These are phyloP conservation scores for Suillus spraguei DNA, from an alignment of 768 basidiomycete species.

Conservation along the genomic window DNA sequence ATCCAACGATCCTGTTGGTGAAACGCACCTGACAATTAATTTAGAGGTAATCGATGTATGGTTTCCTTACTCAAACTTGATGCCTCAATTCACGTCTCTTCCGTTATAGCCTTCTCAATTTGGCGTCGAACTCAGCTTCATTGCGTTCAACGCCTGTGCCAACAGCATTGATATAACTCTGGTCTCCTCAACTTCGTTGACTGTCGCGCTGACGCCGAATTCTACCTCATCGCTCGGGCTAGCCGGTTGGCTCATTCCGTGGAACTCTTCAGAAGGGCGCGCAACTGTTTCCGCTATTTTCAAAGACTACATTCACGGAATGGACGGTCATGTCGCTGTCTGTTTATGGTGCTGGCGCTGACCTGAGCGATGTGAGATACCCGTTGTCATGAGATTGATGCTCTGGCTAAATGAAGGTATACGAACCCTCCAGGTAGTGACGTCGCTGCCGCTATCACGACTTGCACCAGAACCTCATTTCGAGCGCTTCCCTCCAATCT, in stretches of 20 bases:
- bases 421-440: slow-evolving; percentile 57
- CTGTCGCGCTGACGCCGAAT: slow-evolving; percentile 56
- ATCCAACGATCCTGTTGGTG: slow-evolving; percentile 68
- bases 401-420: slow-evolving; percentile 73
- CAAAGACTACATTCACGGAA: slow-evolving; percentile 71
- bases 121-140: slow-evolving; percentile 61
- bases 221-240: slow-evolving; percentile 55
- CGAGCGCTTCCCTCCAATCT: slow-evolving; percentile 56
- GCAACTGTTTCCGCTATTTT: slow-evolving; percentile 64
- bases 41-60: slow-evolving; percentile 61
- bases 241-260: slow-evolving; percentile 66
- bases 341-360: slow-evolving; percentile 64
- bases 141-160: slow-evolving; percentile 65
- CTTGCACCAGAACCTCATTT: slow-evolving; percentile 62
- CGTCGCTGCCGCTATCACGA: slow-evolving; percentile 70
- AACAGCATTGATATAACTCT: slow-evolving; percentile 59
- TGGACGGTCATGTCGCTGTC: slow-evolving; percentile 57
- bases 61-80: not conserved
- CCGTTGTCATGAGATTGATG: not conserved
- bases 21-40: slow-evolving; percentile 67
- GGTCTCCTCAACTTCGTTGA: slow-evolving; percentile 47
- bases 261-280: slow-evolving; percentile 52
- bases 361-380: slow-evolving; percentile 52
- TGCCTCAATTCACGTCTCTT: slow-evolving; percentile 14
- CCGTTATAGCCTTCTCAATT: slow-evolving; percentile 67